Conservation (phyloP, 371 early-diverging fungal species). For the Parasitella parasitica region DNA sequence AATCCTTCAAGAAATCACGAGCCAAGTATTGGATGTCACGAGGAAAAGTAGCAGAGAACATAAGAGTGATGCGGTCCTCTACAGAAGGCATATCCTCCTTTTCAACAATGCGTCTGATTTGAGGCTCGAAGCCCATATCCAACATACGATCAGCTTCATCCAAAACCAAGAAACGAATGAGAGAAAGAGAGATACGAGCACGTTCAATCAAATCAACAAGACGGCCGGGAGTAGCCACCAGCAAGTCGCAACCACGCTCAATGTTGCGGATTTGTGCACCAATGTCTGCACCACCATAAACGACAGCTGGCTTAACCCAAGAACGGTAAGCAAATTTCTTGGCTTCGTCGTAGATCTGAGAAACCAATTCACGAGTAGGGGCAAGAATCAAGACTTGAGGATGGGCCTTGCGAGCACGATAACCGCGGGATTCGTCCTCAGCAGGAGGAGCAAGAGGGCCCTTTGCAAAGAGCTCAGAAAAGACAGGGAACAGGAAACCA, state of each 20-base stretch:
- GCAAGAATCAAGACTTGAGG: slow-evolving; percentile 48
- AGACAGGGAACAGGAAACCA: slow-evolving; percentile 65
- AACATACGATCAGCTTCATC: slow-evolving; percentile 99
- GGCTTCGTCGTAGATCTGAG: slow-evolving; percentile 53
- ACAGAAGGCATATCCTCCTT: slow-evolving; percentile 90
- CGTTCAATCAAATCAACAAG: slow-evolving; percentile 97
- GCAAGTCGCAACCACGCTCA: slow-evolving; percentile 91
- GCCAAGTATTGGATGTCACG: slow-evolving; percentile 93
- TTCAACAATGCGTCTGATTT: slow-evolving; percentile 96
- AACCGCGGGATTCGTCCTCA: not conserved
- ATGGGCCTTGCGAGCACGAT: slow-evolving; percentile 22
- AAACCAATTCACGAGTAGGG: slow-evolving; percentile 46
- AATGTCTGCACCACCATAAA: slow-evolving; percentile 97
- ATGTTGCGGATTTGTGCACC: slow-evolving; percentile 89
- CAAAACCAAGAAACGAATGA: slow-evolving; percentile 87
- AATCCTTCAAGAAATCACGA: slow-evolving; percentile 92
- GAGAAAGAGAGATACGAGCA: slow-evolving; percentile 75
- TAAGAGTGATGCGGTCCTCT: slow-evolving; percentile 85
- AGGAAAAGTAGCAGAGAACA: slow-evolving; percentile 98
- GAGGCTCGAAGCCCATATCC: slow-evolving; percentile 99
- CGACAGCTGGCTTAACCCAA: slow-evolving; percentile 89
- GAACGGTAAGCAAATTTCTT: slow-evolving; percentile 89
- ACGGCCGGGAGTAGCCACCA: slow-evolving; percentile 99
- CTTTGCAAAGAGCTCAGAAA: slow-evolving; percentile 55
- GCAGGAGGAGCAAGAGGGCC: slow-evolving; percentile 67